Evolutionary conservation across 495 filamentous ascomycete species (phyloP).

Genomic region (Trichoderma orchidacearum): DNA sequence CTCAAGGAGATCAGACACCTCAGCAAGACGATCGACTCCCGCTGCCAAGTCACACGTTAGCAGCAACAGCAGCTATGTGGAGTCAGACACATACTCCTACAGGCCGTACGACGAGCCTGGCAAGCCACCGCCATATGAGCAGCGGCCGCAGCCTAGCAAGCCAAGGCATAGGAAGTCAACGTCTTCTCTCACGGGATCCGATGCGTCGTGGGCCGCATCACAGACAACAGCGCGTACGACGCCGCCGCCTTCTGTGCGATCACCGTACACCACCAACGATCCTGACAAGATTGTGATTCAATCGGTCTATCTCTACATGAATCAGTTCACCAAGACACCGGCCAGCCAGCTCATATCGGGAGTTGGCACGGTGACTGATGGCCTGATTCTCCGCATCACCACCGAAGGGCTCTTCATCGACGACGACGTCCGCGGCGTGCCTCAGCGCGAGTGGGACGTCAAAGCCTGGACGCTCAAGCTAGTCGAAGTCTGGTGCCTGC

Average conservation of each 20-base stretch:
- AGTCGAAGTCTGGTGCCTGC: slow-evolving; percentile 78
- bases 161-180: slow-evolving; percentile 34
- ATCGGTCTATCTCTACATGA: slow-evolving; percentile 82
- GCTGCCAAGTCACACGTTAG: slow-evolving; percentile 39
- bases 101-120: slow-evolving; percentile 77
- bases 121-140: slow-evolving; percentile 50
- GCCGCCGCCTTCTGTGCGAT: slow-evolving; percentile 64
- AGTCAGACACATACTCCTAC: slow-evolving; percentile 60
- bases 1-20: not conserved
- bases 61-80: slow-evolving; percentile 16
- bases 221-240: slow-evolving; percentile 74
- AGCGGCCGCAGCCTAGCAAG: slow-evolving; percentile 35
- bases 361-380: slow-evolving; percentile 66
- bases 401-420: slow-evolving; percentile 93
- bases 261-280: slow-evolving; percentile 69
- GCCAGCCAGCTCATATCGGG: slow-evolving; percentile 69
- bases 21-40: slow-evolving; percentile 33
- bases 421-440: slow-evolving; percentile 75
- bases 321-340: slow-evolving; percentile 66
- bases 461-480: slow-evolving; percentile 94
- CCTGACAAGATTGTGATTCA: slow-evolving; percentile 89
- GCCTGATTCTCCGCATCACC: slow-evolving; percentile 69
- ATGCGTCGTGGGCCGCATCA: slow-evolving; percentile 72
- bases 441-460: slow-evolving; percentile 93
- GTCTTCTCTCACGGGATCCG: slow-evolving; percentile 55